Conservation (phyloP, 2,329 filamentous ascomycete genomes). For the Nigrospora osmanthi region DNA sequence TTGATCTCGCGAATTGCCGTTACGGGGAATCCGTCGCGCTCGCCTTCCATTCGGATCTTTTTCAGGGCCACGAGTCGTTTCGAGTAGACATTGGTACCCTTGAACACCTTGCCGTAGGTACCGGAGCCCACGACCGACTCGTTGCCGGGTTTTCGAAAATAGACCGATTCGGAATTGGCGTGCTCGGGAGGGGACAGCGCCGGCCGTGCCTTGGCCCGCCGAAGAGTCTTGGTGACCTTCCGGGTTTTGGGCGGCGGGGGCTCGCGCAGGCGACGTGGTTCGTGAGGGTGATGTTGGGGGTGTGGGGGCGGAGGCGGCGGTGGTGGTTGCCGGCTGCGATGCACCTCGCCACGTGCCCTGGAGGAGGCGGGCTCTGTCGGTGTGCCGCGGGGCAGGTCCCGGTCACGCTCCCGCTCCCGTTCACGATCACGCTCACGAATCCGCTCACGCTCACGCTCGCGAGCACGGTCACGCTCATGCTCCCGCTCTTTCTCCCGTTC, state of each 20-base stretch:
- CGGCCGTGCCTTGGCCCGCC: conserved; percentile 63
- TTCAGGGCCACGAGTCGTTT: conserved; percentile 78
- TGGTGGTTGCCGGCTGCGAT: conserved; percentile 13
- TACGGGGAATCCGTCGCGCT: conserved; percentile 84
- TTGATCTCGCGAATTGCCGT: conserved; percentile 90
- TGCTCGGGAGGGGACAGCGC: conserved; percentile 65
- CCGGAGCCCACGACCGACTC: conserved; percentile 94
- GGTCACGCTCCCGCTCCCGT: conserved; percentile 7
- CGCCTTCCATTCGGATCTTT: conserved; percentile 88
- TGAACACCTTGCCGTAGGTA: conserved; percentile 94
- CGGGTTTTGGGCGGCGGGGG: conserved; percentile 44
- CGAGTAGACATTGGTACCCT: conserved; percentile 88
- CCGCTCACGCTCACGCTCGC: too few relatives aligned
- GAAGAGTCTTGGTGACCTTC: conserved; percentile 60
- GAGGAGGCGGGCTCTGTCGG: conserved; percentile 23
- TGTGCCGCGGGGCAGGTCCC: conserved; percentile 20
- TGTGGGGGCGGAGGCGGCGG: conserved; percentile 2
- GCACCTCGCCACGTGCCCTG: conserved; percentile 18
- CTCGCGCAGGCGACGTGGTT: background rate
- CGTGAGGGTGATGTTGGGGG: conserved; percentile 1
- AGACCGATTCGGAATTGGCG: conserved; percentile 77
- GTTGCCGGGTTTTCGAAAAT: conserved; percentile 92
- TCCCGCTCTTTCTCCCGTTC: conserved; percentile 8
- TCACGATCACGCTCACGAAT: conserved; percentile 3
- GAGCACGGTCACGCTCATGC: background rate